Evolutionary conservation across 148 eudicot genomes (phyloP), one percentile per base, ranked within the genome.

Genomic region (Simmondsia chinensis): DNA sequence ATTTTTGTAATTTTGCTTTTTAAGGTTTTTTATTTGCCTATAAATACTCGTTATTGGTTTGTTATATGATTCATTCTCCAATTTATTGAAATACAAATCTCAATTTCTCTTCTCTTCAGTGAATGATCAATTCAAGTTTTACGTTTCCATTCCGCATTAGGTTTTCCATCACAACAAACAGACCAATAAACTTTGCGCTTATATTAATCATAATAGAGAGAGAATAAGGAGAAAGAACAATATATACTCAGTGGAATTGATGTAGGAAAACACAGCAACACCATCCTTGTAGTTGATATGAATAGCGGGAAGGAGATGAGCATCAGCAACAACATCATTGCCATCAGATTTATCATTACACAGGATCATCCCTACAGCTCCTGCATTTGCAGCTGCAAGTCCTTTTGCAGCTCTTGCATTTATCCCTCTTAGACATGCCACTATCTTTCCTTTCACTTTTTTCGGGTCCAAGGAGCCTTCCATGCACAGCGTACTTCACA

Each of bases 341-440:
- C 72, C 86, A 37, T 9, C 16, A 0, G 33, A 33, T 60, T 65
- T 9, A 23, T 64, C 69, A n/a, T 85, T 81, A 57, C 72, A 67
- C 1, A 85, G 87, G 41, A 85, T 60, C 83, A 85, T 75, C 7
- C 83, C 91, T 3, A 16, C 71, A 15, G 72, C 95, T 39, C 95
- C 95, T 0, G 83, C 91, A 5, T 16, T 20, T 24, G 74, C 87
- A n/a, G n/a, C 26, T 53, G 62, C 14, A 39, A 0, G 14, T 83
- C 74, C 57, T 72, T 77, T 9, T 65, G 75, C 4, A 64, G n/a
- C 54, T 53, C 95, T 57, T 0, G 52, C 50, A 4, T 9, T 73
- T 3, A 5, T 56, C 1, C 95, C 93, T 39, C 81, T 61, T 2
- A 78, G 56, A 14, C 95, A 86, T 2, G 43, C 93, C 54, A 86